Evolutionary conservation across 371 early-diverging fungal genomes (phyloP), one percentile per base, ranked within the genome.

Genomic region (Apophysomyces variabilis): DNA sequence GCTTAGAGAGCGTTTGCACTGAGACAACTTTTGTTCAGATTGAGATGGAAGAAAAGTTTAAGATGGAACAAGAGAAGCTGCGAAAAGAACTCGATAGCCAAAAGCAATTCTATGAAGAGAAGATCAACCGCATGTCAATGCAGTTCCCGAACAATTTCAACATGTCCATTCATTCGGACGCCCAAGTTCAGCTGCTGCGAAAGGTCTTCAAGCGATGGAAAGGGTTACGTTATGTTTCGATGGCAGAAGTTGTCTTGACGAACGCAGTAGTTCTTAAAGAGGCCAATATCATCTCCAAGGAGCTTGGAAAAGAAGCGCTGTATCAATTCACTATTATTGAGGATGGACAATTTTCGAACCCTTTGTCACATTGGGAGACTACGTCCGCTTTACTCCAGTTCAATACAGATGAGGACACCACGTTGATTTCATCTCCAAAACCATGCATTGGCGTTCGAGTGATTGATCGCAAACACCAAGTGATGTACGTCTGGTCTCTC

Each of bases 261-360:
- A 84, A 90, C 56, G 92, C 91, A 0, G 85, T 90, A 4, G 67
- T 90, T 63, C 68, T 96, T 45, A 95, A 95, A 72, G 93, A 95
- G 64, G 95, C 95, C 61, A 96, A 95, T 66, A 86, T 94, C 13
- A 93, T 94, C 21, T 87, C 92, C 61, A 84, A 87, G 50, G 93
- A 96, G 66, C 78, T 95, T 11, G 83, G 81, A 5, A 93, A 92
- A 64, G 76, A 90, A 38, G 90, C 92, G 3, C 74, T 90, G 5
- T 96, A 93, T 70, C 95, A 95, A 71, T 90, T 95, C 67, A 84
- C 90, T 7, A 82, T 95, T 32, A 71, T 92, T 38, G 88, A 90
- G 44, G 74, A 87, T 13, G 85, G 82, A 32, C 80, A 82, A 8
- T 77, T 79, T 62, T 77, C 83, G 21, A 81, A 78, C 35, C 81